phyloP scores from a whole-genome alignment of 2,329 filamentous ascomycete species.

The Fusarium burgessii region DNA sequence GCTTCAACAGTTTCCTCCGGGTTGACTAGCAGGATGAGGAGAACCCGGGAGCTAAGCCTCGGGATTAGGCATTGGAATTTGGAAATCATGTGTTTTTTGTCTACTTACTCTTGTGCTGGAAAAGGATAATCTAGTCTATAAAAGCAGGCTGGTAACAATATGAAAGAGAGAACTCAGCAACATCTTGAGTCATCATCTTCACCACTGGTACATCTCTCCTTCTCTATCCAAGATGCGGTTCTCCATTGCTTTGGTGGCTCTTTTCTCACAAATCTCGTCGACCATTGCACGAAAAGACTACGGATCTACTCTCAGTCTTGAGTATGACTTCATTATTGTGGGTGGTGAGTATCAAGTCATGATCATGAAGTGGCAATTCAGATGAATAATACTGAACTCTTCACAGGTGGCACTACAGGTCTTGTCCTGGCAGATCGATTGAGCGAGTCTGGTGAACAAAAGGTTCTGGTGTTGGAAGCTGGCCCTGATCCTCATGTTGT shows the following conservation, averaged over 20 bases:
- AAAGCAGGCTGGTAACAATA: background rate
- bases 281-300: background rate
- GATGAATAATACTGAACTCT: fast-evolving
- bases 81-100: background rate
- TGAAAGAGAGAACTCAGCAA: background rate
- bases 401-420: slow-evolving; percentile 6
- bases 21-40: too few relatives aligned
- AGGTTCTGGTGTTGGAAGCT: slow-evolving; percentile 8
- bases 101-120: background rate
- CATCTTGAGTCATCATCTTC: background rate
- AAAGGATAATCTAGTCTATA: background rate
- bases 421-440: slow-evolving; percentile 18
- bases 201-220: fast-evolving
- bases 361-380: fast-evolving
- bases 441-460: slow-evolving; percentile 19
- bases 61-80: too few relatives aligned
- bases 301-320: background rate
- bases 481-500: slow-evolving; percentile 14
- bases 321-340: slow-evolving; percentile 20
- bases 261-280: background rate
- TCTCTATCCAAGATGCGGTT: background rate
- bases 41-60: too few relatives aligned
- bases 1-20: too few relatives aligned
- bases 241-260: background rate
- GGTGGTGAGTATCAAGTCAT: background rate